Base-by-base conservation (phyloP, 352 stramenopile species). In the Globisporangium parvum region DNA sequence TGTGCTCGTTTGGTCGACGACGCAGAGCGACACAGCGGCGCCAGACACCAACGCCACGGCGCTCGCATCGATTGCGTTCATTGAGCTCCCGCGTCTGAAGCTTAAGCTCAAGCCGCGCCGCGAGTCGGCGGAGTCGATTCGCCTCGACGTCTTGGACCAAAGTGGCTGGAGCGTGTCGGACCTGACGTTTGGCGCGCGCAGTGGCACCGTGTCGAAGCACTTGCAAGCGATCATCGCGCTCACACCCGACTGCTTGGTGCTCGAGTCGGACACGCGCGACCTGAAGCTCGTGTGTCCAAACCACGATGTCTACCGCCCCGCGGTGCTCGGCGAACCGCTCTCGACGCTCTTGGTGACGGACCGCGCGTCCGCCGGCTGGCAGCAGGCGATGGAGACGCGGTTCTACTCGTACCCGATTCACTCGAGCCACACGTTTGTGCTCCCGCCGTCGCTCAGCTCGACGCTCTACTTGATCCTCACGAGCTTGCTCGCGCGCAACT, bases 371-470 rank as follows among this genome's bases (percentile, higher is more conserved):
- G 63, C 79, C 31, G 80, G 73, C 0, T 96, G 87, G 87, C 79
- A 96, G 59, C 85, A 95, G 53, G 77, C 83, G 6, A 95, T 97
- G 79, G 80, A 94, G 49, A 93, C 86, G 51, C 82, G 96, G 35
- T 98, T 97, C 59, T 99, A 99, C 70, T 76, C 98, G 23, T 99
- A 99, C 70, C 96, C 96, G 18, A 91, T 99, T 47, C 97, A 99
- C 71, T 97, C 93, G 26, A 98, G 93, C 18, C 72, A 88, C 51
- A 92, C 85, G 3, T 98, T 98, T 59, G 58, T 99, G 40, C 81
- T 98, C 18, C 97, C 95, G 21, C 93, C 96, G 23, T 98, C 94
- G 6, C 74, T 99, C 8, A 97, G 94, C 44, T 98, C 95, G 5
- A 98, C 95, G 17, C 77, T 99, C 24, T 99, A 99, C 72, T 79